Base-by-base conservation (phyloP, 768 basidiomycete genomes). In the Mycena floridula region DNA sequence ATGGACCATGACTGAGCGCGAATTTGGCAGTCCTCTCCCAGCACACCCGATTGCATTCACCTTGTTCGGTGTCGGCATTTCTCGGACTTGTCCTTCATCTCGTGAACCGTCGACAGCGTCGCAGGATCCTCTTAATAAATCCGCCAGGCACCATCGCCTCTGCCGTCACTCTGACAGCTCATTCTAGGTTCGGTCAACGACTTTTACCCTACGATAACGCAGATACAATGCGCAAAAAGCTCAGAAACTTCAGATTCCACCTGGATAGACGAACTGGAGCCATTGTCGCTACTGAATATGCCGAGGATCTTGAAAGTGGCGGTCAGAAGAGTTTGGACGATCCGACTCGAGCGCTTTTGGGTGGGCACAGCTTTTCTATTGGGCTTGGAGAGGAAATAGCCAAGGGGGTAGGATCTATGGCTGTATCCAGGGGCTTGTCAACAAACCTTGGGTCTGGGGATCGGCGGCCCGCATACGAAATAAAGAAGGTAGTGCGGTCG, bases 81-180 rank as follows among this genome's bases (percentile, higher is more conserved):
- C 43, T 66, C n/a, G 77, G 76, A 13, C 40, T 76, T 6, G 52
- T 64, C 41, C 41, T 80, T 13, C 79, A 82, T 45, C 50, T 74
- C 45, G 35, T 71, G 23, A 74, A 79, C 56, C 62, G 64, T 20
- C 66, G 61, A 18, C 62, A 71, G 42, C 69, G 82, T 38, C 67
- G 70, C 32, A 61, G 63, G 22, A 54, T 85, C 8, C 70, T 69
- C 54, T 60, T 85, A 8, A 67, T 77, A 1, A 65, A 72, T 22
- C 70, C 70, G 12, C 82, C 82, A 0, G 81, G 82, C 15, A 76
- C 70, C 38, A 79, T 85, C 45, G 83, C 77, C 6, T 59, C 73
- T 7, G 64, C 75, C 25, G 63, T 76, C 8, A 70, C 81, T 3
- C 65, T 82, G 44, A 81, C 82, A 2, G 64, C 77, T 0, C 76